These are phyloP conservation scores for Lactarius hatsudake DNA, from an alignment of 768 basidiomycete genomes.

Conservation along the genomic window DNA sequence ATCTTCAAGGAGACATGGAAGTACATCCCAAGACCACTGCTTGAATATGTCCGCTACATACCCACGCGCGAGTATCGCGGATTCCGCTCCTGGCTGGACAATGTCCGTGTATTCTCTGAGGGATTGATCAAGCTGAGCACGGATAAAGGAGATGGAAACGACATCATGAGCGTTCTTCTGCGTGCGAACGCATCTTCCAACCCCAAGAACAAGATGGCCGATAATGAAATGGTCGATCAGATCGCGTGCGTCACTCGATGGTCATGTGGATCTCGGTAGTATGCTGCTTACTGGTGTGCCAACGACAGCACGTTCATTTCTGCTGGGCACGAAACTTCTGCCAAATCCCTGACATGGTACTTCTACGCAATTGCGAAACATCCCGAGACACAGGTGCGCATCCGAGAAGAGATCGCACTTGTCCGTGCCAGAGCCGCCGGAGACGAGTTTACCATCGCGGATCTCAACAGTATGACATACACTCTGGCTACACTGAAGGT, in stretches of 20 bases:
- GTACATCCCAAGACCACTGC: not conserved
- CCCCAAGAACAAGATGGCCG: not conserved
- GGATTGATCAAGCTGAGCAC: not conserved
- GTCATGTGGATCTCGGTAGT: not conserved
- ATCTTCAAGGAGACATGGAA: not conserved
- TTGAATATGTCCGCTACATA: not conserved
- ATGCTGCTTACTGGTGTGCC: not conserved
- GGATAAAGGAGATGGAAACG: not conserved
- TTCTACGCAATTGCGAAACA: slow-evolving; percentile 1
- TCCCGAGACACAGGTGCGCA: slow-evolving; percentile 4
- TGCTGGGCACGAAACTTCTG: not conserved
- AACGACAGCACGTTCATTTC: not conserved
- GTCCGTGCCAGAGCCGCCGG: not conserved
- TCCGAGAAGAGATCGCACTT: slow-evolving; percentile 21
- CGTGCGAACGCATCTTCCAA: not conserved
- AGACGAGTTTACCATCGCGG: not conserved
- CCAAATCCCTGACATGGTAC: not conserved
- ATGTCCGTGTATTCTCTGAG: not conserved
- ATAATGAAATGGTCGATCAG: not conserved
- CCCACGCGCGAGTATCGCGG: slow-evolving; percentile 2
- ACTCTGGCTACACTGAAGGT: slow-evolving; percentile 10
- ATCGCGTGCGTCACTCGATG: not conserved
- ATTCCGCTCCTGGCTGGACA: not conserved
- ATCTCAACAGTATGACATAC: not conserved
- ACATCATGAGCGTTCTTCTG: slow-evolving; percentile 4